Conservation (phyloP, 2,329 filamentous ascomycete genomes). For the Ceratocystiopsis minuta region DNA sequence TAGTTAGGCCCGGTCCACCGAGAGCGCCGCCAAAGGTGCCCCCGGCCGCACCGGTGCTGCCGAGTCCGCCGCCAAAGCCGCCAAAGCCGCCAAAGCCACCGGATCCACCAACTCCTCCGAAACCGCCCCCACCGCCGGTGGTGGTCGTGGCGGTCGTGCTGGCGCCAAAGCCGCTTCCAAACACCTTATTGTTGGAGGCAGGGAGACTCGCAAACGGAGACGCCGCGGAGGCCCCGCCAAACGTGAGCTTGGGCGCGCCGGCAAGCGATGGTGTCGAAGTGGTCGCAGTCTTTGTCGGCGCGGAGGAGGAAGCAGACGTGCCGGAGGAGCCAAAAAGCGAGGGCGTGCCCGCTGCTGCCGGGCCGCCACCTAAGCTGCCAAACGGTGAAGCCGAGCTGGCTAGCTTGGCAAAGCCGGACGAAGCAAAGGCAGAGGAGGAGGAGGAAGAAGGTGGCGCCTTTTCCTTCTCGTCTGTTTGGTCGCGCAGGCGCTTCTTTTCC, state of each 20-base stretch:
- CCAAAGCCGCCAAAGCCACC: slow-evolving; percentile 28
- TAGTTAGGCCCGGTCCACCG: slow-evolving; percentile 37
- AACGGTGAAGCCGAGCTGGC: slow-evolving; percentile 47
- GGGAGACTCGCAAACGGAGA: slow-evolving; percentile 28
- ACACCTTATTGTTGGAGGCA: background rate
- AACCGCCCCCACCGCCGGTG: too few species aligned
- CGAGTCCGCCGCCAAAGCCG: slow-evolving; percentile 12
- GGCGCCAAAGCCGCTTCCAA: slow-evolving; percentile 14
- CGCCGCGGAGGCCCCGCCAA: slow-evolving; percentile 20
- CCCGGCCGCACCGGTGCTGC: slow-evolving; percentile 14
- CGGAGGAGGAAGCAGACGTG: slow-evolving; percentile 15
- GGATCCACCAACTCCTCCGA: too few species aligned
- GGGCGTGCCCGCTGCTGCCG: slow-evolving; percentile 24
- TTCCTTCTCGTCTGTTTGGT: slow-evolving; percentile 17
- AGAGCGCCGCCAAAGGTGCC: slow-evolving; percentile 20
- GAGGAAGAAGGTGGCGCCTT: slow-evolving; percentile 14
- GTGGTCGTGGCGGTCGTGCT: slow-evolving; percentile 14
- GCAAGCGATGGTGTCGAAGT: slow-evolving; percentile 12
- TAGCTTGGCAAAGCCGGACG: slow-evolving; percentile 50
- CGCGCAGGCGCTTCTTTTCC: slow-evolving; percentile 46
- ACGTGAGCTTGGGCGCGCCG: slow-evolving; percentile 29
- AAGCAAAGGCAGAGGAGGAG: slow-evolving; percentile 45
- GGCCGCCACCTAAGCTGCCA: slow-evolving; percentile 30
- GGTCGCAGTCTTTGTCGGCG: slow-evolving; percentile 8
- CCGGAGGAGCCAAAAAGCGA: slow-evolving; percentile 32